phyloP scores from a whole-genome alignment of 768 basidiomycete species.

The Amanita pallidorosea region DNA sequence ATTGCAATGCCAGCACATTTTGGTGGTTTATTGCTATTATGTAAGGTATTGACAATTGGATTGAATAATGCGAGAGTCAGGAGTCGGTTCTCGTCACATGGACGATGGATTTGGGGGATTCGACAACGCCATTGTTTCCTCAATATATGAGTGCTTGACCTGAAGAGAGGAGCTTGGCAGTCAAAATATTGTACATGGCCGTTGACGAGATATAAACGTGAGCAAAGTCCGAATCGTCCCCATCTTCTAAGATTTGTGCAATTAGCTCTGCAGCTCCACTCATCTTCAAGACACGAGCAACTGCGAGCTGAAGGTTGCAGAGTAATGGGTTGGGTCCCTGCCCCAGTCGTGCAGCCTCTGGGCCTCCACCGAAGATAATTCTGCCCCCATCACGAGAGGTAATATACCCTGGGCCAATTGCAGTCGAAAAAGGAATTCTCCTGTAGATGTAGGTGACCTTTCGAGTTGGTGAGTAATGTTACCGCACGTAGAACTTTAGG shows the following conservation, averaged over 20 bases:
- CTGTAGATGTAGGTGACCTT: conserved; percentile 7
- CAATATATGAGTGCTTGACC: not conserved
- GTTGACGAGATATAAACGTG: not conserved
- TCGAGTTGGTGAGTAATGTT: not conserved
- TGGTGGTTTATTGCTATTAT: no score
- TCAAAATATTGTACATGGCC: not conserved
- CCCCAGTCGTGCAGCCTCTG: conserved; percentile 8
- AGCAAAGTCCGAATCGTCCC: conserved; percentile 1
- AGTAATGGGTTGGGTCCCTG: conserved; percentile 12
- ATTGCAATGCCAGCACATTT: no score
- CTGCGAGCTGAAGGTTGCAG: conserved; percentile 14
- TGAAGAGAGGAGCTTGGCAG: not conserved
- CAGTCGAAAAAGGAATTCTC: not conserved
- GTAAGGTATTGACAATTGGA: no score
- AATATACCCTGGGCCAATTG: not conserved
- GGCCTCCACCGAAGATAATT: no score
- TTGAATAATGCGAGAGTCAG: no score
- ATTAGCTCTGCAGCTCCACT: conserved; percentile 1
- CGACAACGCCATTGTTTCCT: not conserved
- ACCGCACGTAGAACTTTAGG: not conserved
- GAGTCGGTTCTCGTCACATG: not conserved
- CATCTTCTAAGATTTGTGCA: not conserved
- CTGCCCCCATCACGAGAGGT: not conserved
- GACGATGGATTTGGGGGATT: no score
- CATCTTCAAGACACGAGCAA: conserved; percentile 8